These are phyloP conservation scores for Nicotiana otophora DNA, from an alignment of 257 asterid species.

Conservation along the genomic window DNA sequence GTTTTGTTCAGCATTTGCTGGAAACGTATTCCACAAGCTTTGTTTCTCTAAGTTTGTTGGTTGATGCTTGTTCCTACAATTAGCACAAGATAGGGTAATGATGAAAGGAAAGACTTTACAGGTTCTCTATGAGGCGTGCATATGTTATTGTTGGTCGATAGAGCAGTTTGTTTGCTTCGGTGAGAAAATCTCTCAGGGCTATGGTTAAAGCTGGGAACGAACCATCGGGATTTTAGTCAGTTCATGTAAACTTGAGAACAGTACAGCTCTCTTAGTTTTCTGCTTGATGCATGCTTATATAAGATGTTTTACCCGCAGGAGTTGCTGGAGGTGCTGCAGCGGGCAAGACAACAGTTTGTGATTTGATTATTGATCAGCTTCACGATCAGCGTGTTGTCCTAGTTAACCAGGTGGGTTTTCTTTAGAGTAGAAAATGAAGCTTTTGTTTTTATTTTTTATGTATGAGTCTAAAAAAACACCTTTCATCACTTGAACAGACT, in stretches of 20 bases:
- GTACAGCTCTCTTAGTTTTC: neutral
- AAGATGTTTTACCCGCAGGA: slow-evolving; percentile 41
- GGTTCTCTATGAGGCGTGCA: too few species aligned
- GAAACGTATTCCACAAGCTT: neutral
- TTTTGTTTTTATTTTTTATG: neutral
- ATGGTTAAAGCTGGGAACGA: neutral
- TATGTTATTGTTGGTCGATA: neutral
- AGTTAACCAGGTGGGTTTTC: slow-evolving; percentile 72
- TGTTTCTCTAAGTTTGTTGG: neutral
- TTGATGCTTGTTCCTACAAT: neutral
- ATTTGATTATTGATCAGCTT: slow-evolving; percentile 95
- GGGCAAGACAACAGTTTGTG: slow-evolving; percentile 96
- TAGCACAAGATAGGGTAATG: too few species aligned
- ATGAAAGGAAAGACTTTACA: too few species aligned
- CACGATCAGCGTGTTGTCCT: slow-evolving; percentile 97
- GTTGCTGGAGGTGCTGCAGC: slow-evolving; percentile 99
- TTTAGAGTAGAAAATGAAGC: neutral
- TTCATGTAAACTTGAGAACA: neutral
- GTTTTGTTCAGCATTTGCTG: neutral
- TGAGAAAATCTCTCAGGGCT: neutral
- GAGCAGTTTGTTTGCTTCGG: neutral
- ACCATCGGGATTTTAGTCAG: neutral
- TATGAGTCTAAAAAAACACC: neutral
- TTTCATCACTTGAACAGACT: neutral
- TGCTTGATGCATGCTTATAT: neutral